Evolutionary conservation across 2,329 filamentous ascomycete genomes (phyloP).

Genomic region (Orbilia ellipsospora): DNA sequence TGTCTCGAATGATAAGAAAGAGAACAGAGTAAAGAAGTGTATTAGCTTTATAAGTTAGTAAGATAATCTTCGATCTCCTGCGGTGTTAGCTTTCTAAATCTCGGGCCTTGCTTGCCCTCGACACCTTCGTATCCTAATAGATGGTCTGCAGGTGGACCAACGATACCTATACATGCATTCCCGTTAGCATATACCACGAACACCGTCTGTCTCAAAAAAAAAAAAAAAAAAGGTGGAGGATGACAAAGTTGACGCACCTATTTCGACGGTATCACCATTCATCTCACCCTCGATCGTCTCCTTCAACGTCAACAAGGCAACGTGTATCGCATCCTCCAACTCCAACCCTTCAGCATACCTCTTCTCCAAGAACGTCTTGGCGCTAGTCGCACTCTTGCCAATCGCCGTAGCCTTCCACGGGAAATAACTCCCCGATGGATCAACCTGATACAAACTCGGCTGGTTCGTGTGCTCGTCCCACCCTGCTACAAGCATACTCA

Average conservation of each 20-base stretch:
- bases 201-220: neutral
- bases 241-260: constrained; percentile 72
- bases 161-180: constrained; percentile 74
- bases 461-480: constrained; percentile 98
- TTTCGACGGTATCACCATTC: constrained; percentile 98
- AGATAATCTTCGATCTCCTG: constrained; percentile 99
- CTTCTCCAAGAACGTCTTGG: constrained; percentile 99
- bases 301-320: constrained; percentile 95
- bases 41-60: constrained; percentile 82
- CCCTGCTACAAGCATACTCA: constrained; percentile 92
- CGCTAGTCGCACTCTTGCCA: constrained; percentile 96
- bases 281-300: constrained; percentile 99
- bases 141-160: constrained; percentile 92
- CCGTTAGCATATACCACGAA: constrained; percentile 53
- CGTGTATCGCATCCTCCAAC: constrained; percentile 97
- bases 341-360: constrained; percentile 96
- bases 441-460: constrained; percentile 97
- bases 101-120: constrained; percentile 82
- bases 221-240: too few relatives aligned
- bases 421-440: constrained; percentile 98
- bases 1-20: neutral
- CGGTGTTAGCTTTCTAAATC: constrained; percentile 93
- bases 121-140: constrained; percentile 91
- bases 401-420: constrained; percentile 99
- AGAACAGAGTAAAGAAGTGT: neutral